Percentiles rank a stretch among this genome's conserved stretches.
Evolutionary conservation across 768 basidiomycete genomes (phyloP).

Genomic region (Xerocomus spinulosus): DNA sequence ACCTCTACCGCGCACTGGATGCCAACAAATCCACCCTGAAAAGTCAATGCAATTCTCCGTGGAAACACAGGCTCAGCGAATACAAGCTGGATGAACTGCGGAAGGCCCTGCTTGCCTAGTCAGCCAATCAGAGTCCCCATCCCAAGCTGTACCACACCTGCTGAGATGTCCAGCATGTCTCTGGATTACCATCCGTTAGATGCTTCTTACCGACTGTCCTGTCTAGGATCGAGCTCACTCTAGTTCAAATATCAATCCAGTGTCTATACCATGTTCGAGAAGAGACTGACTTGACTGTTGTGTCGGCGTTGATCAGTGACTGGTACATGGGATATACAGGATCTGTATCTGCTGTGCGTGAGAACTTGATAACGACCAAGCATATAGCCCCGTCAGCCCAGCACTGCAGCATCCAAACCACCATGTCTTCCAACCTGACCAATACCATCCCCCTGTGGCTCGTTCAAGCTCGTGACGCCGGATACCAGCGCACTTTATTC

Average conservation of each 20-base stretch:
- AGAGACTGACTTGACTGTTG: conserved; percentile 37
- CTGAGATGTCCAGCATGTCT: conserved; percentile 84
- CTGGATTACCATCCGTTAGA: conserved; percentile 64
- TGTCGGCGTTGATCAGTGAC: conserved; percentile 22
- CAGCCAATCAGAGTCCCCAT: conserved; percentile 2
- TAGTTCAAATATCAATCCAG: conserved; percentile 24
- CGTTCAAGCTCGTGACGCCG: conserved; percentile 4
- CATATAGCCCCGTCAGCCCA: not conserved
- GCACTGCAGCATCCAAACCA: no score
- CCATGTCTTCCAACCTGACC: conserved; percentile 10
- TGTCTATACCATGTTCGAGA: conserved; percentile 29
- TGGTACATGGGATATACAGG: conserved; percentile 20
- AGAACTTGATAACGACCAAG: conserved; percentile 5
- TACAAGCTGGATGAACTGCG: conserved; percentile 66
- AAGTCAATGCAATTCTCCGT: conserved; percentile 55
- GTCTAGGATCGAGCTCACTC: conserved; percentile 78
- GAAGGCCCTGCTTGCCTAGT: conserved; percentile 53
- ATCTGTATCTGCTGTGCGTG: conserved; percentile 13
- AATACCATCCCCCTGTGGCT: conserved; percentile 16
- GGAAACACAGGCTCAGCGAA: conserved; percentile 55
- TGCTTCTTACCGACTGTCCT: conserved; percentile 68
- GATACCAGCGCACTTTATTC: conserved; percentile 30
- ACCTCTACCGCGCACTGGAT: conserved; percentile 53
- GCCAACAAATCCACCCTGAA: conserved; percentile 86
- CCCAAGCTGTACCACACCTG: conserved; percentile 42